Conservation (phyloP, 2,329 filamentous ascomycete genomes). For the Coniochaeta prunicola region DNA sequence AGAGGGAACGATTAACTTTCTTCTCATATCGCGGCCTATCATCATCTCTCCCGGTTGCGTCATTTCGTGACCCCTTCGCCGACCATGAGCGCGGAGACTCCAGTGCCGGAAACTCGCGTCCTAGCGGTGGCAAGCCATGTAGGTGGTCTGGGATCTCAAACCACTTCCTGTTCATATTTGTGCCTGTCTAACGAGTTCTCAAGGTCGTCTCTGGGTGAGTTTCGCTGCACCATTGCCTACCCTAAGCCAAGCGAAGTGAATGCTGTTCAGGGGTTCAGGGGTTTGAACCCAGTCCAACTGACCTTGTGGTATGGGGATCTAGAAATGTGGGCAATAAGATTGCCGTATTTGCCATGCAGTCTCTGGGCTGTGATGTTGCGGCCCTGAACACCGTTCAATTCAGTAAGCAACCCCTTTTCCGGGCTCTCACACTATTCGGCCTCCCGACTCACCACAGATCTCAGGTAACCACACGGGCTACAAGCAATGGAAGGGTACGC, state of each 20-base stretch:
- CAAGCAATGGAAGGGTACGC: constrained; percentile 77
- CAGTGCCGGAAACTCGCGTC: constrained; percentile 56
- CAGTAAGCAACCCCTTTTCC: constrained; percentile 55
- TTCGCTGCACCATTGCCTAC: constrained; percentile 4
- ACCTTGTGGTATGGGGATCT: constrained; percentile 5
- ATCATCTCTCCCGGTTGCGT: neutral
- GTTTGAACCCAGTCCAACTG: constrained; percentile 4
- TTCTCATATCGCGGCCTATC: neutral
- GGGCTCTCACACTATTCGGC: neutral
- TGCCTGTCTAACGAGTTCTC: constrained; percentile 12
- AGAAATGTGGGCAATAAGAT: constrained; percentile 99
- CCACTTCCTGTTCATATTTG: neutral
- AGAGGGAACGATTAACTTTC: neutral
- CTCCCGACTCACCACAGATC: constrained; percentile 3
- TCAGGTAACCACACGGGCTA: constrained; percentile 94
- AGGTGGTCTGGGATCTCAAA: constrained; percentile 30
- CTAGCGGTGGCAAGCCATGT: constrained; percentile 94
- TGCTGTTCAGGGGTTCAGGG: neutral
- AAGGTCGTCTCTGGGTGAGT: constrained; percentile 71
- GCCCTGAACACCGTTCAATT: constrained; percentile 96
- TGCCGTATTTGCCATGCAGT: constrained; percentile 90
- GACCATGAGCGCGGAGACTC: constrained; percentile 30
- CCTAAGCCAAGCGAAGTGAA: constrained; percentile 2
- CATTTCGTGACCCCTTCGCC: neutral
- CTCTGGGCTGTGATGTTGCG: constrained; percentile 86